Evolutionary conservation across 164 flowering plant genomes (phyloP).

Genomic region (Macadamia integrifolia): DNA sequence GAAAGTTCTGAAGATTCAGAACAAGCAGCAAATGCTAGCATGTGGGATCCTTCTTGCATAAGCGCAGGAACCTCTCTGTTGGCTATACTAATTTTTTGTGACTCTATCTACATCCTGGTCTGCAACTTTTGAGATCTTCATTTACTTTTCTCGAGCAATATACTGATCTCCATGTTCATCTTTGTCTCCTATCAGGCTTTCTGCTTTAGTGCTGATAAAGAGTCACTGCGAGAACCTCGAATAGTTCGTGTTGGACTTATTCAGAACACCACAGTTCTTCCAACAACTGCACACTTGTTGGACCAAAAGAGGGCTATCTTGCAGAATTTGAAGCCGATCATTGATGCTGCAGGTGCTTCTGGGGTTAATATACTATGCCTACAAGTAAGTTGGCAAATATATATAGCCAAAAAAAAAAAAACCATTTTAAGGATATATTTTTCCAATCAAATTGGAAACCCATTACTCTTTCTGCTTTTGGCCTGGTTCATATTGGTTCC

Average conservation of each 20-base stretch:
- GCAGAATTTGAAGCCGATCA: conserved; percentile 66
- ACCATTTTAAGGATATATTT: background rate
- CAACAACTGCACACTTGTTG: conserved; percentile 60
- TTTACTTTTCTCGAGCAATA: no score
- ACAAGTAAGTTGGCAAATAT: conserved; percentile 47
- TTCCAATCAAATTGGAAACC: background rate
- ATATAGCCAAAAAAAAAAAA: background rate
- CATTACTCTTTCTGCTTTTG: background rate
- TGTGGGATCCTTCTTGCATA: background rate
- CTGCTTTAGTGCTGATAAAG: conserved; percentile 67
- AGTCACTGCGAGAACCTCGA: conserved; percentile 62
- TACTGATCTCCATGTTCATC: background rate
- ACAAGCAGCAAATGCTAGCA: background rate
- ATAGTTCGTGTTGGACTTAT: conserved; percentile 83
- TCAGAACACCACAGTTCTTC: conserved; percentile 75
- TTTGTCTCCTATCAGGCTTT: conserved; percentile 45
- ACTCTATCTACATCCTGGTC: no score
- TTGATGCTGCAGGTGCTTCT: conserved; percentile 87
- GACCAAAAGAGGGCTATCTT: conserved; percentile 81
- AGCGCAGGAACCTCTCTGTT: background rate
- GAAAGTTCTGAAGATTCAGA: background rate
- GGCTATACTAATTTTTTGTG: background rate
- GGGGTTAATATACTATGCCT: conserved; percentile 91
- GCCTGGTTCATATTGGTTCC: background rate
- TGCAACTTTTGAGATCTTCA: no score